Percentiles rank a stretch among this genome's conserved stretches.
Conservation (phyloP, 306 rosid species). For the Argentina anserina region DNA sequence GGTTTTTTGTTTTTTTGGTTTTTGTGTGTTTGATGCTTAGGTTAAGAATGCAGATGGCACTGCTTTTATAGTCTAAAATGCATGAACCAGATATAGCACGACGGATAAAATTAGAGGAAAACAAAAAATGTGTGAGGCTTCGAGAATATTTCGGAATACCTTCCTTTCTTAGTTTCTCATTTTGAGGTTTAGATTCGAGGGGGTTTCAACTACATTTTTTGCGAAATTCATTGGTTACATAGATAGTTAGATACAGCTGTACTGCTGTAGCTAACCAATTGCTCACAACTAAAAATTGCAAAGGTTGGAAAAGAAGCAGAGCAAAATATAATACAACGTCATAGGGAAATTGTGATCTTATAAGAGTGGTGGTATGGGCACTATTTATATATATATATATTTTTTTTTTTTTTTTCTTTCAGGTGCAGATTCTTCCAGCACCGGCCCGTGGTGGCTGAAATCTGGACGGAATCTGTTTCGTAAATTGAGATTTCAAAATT, state of each 20-base stretch:
- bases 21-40: background rate
- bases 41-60: background rate
- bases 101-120: background rate
- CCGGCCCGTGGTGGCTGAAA: too few species aligned
- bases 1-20: background rate
- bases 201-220: background rate
- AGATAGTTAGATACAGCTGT: background rate
- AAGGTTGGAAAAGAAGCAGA: background rate
- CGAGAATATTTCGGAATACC: constrained; percentile 13
- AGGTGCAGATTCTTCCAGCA: too few species aligned
- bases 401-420: too few species aligned
- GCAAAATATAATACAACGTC: background rate
- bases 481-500: too few species aligned
- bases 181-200: background rate
- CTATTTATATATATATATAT: too few species aligned
- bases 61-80: constrained; percentile 10
- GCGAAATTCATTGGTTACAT: background rate
- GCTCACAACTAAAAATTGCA: background rate
- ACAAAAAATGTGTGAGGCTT: constrained; percentile 5
- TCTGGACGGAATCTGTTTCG: too few species aligned
- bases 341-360: background rate
- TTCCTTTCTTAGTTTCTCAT: background rate
- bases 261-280: background rate
- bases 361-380: too few species aligned
- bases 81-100: background rate